phyloP scores from a whole-genome alignment of 352 stramenopile genomes.

The Globisporangium megalacanthum region DNA sequence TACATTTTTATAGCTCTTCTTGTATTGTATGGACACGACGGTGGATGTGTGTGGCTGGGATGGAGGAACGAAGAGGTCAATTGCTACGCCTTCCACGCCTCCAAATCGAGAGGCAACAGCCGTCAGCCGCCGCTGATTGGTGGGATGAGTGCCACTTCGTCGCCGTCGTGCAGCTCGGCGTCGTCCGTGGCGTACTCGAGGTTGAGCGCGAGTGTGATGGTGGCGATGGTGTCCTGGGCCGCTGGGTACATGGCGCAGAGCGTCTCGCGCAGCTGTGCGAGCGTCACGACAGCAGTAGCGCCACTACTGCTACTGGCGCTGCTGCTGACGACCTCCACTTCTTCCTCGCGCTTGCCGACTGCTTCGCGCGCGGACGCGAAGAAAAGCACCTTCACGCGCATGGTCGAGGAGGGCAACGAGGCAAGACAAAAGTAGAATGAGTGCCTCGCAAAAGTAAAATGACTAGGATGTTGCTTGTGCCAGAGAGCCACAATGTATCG shows the following conservation, averaged over 20 bases:
- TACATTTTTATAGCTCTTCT: background rate
- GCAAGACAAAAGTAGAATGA: no score
- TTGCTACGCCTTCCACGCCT: no score
- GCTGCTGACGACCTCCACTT: conserved; percentile 10
- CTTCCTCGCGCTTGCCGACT: conserved; percentile 66
- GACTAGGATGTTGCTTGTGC: no score
- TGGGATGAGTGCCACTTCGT: conserved; percentile 80
- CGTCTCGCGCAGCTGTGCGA: conserved; percentile 32
- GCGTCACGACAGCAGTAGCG: conserved; percentile 15
- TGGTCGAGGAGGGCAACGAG: conserved; percentile 7
- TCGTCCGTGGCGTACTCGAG: conserved; percentile 66
- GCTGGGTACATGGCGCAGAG: conserved; percentile 51
- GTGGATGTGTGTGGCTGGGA: background rate
- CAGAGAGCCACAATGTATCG: no score
- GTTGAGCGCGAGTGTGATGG: conserved; percentile 68
- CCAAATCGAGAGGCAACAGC: no score
- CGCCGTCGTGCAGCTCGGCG: conserved; percentile 39
- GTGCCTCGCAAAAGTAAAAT: no score
- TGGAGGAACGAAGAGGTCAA: no score
- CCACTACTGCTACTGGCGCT: background rate
- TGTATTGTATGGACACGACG: background rate
- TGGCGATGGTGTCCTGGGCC: conserved; percentile 31
- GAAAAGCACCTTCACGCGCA: conserved; percentile 75
- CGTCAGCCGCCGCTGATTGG: conserved; percentile 65
- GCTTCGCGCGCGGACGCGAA: conserved; percentile 74